phyloP scores from a whole-genome alignment of 176 grass and related monocot genomes.

The Elaeis guineensis region DNA sequence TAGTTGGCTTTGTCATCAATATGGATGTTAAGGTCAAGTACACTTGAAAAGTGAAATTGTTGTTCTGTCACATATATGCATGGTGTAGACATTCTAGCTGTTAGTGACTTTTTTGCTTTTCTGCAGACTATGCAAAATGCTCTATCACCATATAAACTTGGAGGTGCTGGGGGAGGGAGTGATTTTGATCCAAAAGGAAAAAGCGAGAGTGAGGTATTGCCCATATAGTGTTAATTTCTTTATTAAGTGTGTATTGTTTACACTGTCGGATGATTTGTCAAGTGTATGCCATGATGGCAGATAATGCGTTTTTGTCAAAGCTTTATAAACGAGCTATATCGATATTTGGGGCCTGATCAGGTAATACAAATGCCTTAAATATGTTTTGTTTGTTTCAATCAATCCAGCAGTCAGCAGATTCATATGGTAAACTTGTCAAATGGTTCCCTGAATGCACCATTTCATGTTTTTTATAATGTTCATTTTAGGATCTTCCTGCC shows the following conservation, averaged over 20 bases:
- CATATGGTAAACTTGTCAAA: conserved; percentile 8
- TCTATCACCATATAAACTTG: conserved; percentile 90
- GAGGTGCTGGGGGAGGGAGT: conserved; percentile 92
- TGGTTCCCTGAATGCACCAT: conserved; percentile 4
- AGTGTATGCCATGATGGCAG: conserved; percentile 34
- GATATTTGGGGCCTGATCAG: conserved; percentile 96
- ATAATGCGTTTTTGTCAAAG: conserved; percentile 99
- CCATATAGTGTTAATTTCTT: conserved; percentile 3
- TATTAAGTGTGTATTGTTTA: not conserved
- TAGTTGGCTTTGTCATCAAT: too few relatives aligned
- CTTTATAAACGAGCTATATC: conserved; percentile 96
- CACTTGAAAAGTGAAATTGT: too few relatives aligned
- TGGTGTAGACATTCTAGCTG: too few relatives aligned
- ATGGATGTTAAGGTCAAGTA: too few relatives aligned
- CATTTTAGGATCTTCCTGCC: conserved; percentile 71
- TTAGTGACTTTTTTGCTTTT: conserved; percentile 19
- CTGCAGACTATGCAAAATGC: conserved; percentile 88
- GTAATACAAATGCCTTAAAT: conserved; percentile 23
- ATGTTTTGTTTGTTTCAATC: conserved; percentile 6
- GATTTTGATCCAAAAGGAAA: conserved; percentile 99
- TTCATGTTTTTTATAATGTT: conserved; percentile 9
- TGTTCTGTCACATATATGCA: conserved; percentile 8
- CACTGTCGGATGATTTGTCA: conserved; percentile 12
- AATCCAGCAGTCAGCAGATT: conserved; percentile 2
- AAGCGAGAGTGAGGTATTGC: conserved; percentile 79